Evolutionary conservation across 2,329 filamentous ascomycete species (phyloP).

Genomic region (Calonectria honghensis): DNA sequence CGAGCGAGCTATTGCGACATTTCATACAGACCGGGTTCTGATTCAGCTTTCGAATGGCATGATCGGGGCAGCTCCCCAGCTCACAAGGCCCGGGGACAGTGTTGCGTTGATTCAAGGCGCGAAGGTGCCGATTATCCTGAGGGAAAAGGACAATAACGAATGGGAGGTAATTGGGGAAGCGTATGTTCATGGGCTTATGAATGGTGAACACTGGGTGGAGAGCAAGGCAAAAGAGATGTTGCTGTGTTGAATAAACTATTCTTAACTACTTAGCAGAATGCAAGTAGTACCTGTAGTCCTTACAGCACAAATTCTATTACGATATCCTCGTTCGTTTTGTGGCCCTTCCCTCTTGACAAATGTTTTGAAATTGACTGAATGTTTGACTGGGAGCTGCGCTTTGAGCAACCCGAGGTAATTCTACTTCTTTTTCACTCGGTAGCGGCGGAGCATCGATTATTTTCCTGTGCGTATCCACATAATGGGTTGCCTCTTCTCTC

Average conservation of each 20-base stretch:
- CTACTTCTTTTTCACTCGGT: neutral
- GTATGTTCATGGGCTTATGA: neutral
- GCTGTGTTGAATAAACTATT: neutral
- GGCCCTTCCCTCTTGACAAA: neutral
- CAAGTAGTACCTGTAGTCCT: neutral
- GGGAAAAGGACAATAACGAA: neutral
- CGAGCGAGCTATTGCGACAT: neutral
- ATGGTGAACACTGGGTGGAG: neutral
- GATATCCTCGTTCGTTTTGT: neutral
- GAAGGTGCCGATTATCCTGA: neutral
- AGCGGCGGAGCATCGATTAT: neutral
- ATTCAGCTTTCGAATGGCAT: neutral
- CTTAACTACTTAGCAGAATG: neutral
- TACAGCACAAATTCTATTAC: neutral
- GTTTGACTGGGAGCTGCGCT: neutral
- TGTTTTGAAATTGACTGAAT: neutral
- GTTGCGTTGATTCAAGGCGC: neutral
- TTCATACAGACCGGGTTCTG: neutral
- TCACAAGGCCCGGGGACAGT: neutral
- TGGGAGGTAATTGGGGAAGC: constrained; percentile 5
- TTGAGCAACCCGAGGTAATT: neutral
- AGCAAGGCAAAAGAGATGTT: neutral
- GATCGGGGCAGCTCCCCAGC: neutral
- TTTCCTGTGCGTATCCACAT: neutral
- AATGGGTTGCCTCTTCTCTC: neutral